Conservation (phyloP, 371 early-diverging fungal genomes). For the Blakeslea trispora region DNA sequence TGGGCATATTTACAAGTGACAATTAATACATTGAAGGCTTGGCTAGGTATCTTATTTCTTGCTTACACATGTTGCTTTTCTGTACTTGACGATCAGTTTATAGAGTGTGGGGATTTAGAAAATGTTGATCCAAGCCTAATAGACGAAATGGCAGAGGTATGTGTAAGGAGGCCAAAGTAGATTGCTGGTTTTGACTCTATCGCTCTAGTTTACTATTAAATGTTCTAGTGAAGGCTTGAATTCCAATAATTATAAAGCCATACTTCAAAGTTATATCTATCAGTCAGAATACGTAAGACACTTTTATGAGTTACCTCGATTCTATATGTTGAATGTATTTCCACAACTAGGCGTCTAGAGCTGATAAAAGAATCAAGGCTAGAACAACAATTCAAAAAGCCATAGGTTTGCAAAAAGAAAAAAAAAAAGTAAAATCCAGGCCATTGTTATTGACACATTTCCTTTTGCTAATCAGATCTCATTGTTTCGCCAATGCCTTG, state of each 20-base stretch:
- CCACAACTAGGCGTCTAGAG: neutral
- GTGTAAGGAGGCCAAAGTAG: neutral
- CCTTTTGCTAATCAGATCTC: neutral
- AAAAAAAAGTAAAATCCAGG: neutral
- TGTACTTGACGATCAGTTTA: neutral
- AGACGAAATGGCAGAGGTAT: conserved; percentile 6
- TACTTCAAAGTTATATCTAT: conserved; percentile 12
- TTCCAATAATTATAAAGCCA: neutral
- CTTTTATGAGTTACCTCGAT: neutral
- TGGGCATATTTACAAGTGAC: conserved; percentile 11
- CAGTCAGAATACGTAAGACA: conserved; percentile 15
- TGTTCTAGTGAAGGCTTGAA: neutral
- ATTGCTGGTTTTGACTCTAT: neutral
- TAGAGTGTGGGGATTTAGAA: conserved; percentile 7
- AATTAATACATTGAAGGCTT: conserved; percentile 3
- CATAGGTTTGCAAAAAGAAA: neutral
- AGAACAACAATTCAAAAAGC: neutral
- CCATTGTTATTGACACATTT: neutral
- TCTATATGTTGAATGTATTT: neutral
- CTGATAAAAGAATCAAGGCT: neutral
- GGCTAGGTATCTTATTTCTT: conserved; percentile 10
- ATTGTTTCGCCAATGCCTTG: neutral
- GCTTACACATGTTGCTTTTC: neutral
- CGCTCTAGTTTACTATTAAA: neutral
- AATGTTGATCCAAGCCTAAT: neutral